A percentile compares a stretch with the other conserved stretches of the same genome.
These are phyloP conservation scores for Blastocystis sp. DNA, from an alignment of 352 stramenopile genomes.

Conservation along the genomic window DNA sequence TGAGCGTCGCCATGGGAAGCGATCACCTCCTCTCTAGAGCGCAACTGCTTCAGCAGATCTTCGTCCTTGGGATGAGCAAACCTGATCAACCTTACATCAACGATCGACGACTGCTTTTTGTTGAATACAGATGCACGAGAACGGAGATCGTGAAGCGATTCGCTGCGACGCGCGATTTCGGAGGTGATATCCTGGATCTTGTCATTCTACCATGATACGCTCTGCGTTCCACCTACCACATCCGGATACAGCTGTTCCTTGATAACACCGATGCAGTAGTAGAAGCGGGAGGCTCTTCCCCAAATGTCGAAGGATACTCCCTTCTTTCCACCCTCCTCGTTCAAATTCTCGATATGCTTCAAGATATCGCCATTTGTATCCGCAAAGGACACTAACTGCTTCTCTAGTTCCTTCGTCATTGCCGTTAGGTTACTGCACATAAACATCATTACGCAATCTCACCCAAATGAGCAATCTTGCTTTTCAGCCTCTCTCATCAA, in stretches of 20 bases:
- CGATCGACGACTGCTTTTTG: background rate
- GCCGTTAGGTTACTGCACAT: background rate
- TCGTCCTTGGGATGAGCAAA: background rate
- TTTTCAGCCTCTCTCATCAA: constrained; percentile 9
- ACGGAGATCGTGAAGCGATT: background rate
- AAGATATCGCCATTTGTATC: background rate
- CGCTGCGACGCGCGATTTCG: background rate
- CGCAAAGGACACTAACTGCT: background rate
- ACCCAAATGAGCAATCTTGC: background rate
- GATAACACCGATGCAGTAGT: background rate
- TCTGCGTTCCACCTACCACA: background rate
- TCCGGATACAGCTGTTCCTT: background rate
- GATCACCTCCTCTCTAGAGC: background rate
- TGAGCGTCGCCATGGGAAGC: background rate
- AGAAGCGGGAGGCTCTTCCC: constrained; percentile 6
- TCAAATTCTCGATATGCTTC: background rate
- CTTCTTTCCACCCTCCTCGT: background rate
- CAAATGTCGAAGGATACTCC: background rate
- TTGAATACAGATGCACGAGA: background rate
- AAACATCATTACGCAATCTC: background rate
- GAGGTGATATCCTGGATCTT: background rate
- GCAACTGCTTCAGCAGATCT: background rate
- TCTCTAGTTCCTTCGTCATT: constrained; percentile 7
- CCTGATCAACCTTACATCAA: background rate
- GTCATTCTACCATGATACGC: background rate